Base-by-base conservation (phyloP, 2,329 filamentous ascomycete genomes). In the Calonectria pseudoreteaudii region DNA sequence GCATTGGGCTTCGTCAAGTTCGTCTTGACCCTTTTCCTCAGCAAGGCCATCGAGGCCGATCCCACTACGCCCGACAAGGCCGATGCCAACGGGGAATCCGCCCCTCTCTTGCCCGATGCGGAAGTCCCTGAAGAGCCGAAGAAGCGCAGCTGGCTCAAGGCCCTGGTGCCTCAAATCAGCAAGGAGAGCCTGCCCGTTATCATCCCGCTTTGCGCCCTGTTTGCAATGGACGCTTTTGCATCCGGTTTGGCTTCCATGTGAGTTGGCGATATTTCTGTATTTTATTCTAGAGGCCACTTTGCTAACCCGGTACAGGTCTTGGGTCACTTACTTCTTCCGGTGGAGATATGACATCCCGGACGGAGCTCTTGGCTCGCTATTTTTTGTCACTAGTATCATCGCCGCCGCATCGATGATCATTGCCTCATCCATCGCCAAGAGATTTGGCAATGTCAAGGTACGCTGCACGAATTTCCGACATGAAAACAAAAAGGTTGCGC, bases 161-260 rank as follows among this genome's bases (percentile, higher is more conserved):
- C 70, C 2, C 81, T 91, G n/a, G 81, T 93, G 36, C 88, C 91
- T 0, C 85, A 88, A 2, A 91, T 95, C 26, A 91, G 90, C 7
- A 83, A 82, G 3, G 85, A 90, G n/a, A 92, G 88, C 44, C 84
- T 88, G 9, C 79, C 84, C 0, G 87, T 92, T 36, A 85, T 94
- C 8, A 81, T 90, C 66, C 90, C 91, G 65, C 86, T 96, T 0
- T 93, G 92, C 80, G 83, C 93, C 10, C 85, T 96, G 1, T 93
- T 95, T 78, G 89, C 89, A 1, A 80, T 95, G 8, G 94, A 95
- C 81, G 90, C 91, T 0, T 90, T 95, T 71, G 93, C 93, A 1
- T 93, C 91, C 1, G 94, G 94, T 2, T 88, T 96, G 81, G 92
- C 92, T 5, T 90, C 91, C 28, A 80, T 91, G 87, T 92, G 85